These are phyloP conservation scores for Eucalyptus grandis DNA, from an alignment of 345 rosid genomes.

Conservation along the genomic window DNA sequence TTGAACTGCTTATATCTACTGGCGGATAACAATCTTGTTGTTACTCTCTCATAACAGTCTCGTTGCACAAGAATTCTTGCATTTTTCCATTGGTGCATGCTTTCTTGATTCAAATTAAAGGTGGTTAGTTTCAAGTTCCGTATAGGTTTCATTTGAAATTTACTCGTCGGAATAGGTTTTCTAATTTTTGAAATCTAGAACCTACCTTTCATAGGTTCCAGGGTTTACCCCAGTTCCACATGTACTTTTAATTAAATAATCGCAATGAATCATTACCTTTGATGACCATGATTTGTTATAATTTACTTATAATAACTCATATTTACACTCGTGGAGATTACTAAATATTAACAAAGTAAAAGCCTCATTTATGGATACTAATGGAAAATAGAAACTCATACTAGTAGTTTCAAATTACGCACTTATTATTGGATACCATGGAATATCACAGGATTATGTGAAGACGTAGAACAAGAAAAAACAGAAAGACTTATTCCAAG, in stretches of 20 bases:
- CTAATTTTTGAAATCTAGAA: no score
- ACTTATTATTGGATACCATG: fast-evolving
- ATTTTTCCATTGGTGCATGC: neutral
- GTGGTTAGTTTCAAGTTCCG: fast-evolving
- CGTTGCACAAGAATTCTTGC: fast-evolving
- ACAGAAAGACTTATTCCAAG: fast-evolving
- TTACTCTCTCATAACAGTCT: neutral
- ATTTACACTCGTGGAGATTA: fast-evolving
- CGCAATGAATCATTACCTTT: neutral
- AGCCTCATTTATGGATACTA: no score
- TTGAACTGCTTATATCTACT: neutral
- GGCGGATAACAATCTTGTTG: neutral
- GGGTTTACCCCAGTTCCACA: fast-evolving
- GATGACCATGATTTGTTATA: fast-evolving
- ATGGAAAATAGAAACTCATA: fast-evolving
- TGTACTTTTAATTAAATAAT: no score
- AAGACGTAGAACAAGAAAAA: fast-evolving
- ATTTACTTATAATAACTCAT: neutral
- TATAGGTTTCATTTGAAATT: no score
- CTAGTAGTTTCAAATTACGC: no score
- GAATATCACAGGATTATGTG: fast-evolving
- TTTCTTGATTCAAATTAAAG: neutral
- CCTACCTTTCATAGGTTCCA: neutral
- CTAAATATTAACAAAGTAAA: no score
- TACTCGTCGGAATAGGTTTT: fast-evolving